Evolutionary conservation across 768 basidiomycete species (phyloP).

Genomic region (Calocybe cyanea): DNA sequence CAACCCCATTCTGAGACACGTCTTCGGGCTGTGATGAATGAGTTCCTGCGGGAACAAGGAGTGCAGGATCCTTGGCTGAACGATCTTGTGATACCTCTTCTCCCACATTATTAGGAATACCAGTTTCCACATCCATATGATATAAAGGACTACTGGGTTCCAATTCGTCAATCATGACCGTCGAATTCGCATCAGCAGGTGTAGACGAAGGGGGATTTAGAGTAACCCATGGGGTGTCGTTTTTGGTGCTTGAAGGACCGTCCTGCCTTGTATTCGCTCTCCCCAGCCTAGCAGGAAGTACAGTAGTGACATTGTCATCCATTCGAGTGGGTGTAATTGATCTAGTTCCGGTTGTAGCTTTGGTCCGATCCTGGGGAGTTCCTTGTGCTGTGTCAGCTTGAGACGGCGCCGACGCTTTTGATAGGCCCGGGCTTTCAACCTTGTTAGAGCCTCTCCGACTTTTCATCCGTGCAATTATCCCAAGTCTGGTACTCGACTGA

Average conservation of each 20-base stretch:
- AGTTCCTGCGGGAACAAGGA: conserved; percentile 49
- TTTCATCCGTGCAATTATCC: conserved; percentile 39
- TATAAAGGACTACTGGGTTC: conserved; percentile 18
- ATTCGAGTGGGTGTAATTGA: conserved; percentile 16
- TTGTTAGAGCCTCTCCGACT: conserved; percentile 26
- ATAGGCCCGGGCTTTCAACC: background rate
- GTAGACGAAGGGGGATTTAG: conserved; percentile 18
- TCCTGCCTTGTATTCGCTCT: conserved; percentile 1
- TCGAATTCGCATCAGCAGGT: conserved; percentile 18
- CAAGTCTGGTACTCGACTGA: conserved; percentile 7
- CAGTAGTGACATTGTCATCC: conserved; percentile 17
- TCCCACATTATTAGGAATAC: background rate
- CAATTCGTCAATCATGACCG: conserved; percentile 24
- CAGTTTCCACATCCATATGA: conserved; percentile 1
- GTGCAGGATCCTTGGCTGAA: conserved; percentile 32
- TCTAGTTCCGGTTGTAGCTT: conserved; percentile 22
- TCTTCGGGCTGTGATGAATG: conserved; percentile 54
- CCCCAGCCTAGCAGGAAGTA: conserved; percentile 14
- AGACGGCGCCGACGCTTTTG: background rate
- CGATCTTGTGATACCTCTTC: conserved; percentile 4
- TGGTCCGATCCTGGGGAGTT: conserved; percentile 12
- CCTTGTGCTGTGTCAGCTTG: background rate
- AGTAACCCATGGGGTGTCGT: conserved; percentile 19
- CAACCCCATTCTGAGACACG: conserved; percentile 8
- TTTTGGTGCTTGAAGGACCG: conserved; percentile 10